Evolutionary conservation across 2,329 filamentous ascomycete genomes (phyloP), one percentile per base, ranked within the genome.

Genomic region (Blastomyces silverae): DNA sequence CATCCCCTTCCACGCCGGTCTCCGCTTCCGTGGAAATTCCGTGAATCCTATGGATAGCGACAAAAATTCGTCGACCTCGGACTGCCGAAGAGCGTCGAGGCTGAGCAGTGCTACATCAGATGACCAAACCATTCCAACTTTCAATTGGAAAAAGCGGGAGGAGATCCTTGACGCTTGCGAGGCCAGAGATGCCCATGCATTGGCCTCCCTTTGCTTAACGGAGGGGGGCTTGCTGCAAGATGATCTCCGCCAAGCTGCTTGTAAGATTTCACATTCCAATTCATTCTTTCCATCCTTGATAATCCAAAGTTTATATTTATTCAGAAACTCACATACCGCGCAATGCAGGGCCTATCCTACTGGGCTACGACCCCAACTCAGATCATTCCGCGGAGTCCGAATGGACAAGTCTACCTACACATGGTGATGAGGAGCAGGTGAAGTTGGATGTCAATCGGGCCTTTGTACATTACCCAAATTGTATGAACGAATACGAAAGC

Each of bases 381-480:
- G 65, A 62, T 64, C 71, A 31, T 28, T 11, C 37, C 50, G 55
- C 66, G 22, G n/a, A 48, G 28, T 55, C 58, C 25, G 44, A 44
- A 25, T 64, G 90, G 89, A 88, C 79, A 79, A 67, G 73, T n/a
- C 79, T 96, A 52, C 85, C 88, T 39, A 82, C 78, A n/a, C 94
- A 99, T 77, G 80, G 80, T 44, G 94, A 99, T 72, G 94, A 99
- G 76, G 87, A 89, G 61, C 94, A 99, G 78, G 92, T 99, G 50
- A 84, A 88, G 72, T 83, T 97, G 59, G 94, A 99, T 74, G 94
- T 99, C 64, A 87, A 97, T 77, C 85, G 94, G 64, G 92, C 94
- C n/a, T 99, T 99, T 77, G 89, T 97, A 66, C 95, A 97, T 79
- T 99, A 99, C 75, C 94, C 94, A 15, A 84, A 85, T 67, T 85